phyloP scores from a whole-genome alignment of 83 land plant species.

The Thuja plicata region DNA sequence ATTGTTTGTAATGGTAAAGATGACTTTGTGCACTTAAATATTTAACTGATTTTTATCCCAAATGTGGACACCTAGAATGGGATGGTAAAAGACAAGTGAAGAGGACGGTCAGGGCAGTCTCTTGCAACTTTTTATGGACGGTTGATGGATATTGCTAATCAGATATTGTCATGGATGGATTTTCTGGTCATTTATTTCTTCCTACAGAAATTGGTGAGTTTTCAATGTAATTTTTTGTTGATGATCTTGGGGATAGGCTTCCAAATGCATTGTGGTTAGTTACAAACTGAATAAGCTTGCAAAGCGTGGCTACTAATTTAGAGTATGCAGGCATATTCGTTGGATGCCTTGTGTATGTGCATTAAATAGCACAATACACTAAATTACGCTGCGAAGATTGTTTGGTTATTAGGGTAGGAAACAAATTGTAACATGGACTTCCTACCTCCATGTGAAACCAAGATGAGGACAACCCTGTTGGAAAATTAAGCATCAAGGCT shows the following conservation, averaged over 20 bases:
- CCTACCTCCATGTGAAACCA: not conserved
- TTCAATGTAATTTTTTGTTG: not conserved
- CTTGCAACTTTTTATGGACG: not conserved
- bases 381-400: not conserved
- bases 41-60: too few species aligned
- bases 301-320: not conserved
- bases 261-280: not conserved
- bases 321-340: not conserved
- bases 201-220: not conserved
- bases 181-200: not conserved
- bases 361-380: not conserved
- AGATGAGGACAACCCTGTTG: not conserved
- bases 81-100: too few species aligned
- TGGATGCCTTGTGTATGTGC: not conserved
- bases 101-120: not conserved
- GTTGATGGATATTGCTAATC: not conserved
- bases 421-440: not conserved
- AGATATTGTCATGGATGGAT: not conserved
- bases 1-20: too few species aligned
- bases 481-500: not conserved
- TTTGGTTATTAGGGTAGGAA: not conserved
- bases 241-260: not conserved
- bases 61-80: too few species aligned
- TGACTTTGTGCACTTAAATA: too few species aligned
- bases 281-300: not conserved